Base-by-base conservation (phyloP, 75 land plant genomes). In the Picea sitchensis region DNA sequence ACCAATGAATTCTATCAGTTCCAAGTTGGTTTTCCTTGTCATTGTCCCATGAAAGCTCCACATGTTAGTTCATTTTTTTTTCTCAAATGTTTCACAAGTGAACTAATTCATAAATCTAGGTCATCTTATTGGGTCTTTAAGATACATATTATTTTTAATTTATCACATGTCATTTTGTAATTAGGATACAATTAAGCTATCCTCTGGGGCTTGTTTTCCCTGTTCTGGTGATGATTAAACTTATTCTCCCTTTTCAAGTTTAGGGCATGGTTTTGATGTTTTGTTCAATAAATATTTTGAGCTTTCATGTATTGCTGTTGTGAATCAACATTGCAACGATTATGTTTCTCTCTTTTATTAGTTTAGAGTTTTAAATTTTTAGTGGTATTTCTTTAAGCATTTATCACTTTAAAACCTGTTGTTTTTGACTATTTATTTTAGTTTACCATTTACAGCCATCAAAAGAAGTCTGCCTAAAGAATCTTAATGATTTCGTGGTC, bases 1-100 rank as follows among this genome's bases (percentile, higher is more conserved):
- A 88, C 90, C 20, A 85, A 85, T 75, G 99, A 96, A 79, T 84
- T 85, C 5, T 96, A 87, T 65, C 90, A 92, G 81, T 88, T 96
- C 64, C 99, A 96, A 64, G 99, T 96, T 12, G 99, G 94, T 83
- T 96, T 96, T 76, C 97, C 99, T 1, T 95, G 92, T 84, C 93
- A 96, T 85, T 96, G 94, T 80, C 99, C 97, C 8, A 96, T 96
- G 97, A 97, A 96, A 83, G 93, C 99, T 2, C 99, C 99, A 13
- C 99, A 96, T 92, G 99, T 92, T 31, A 30, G 31, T 57, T 74
- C 61, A 14, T 60, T 14, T 14, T 60, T 60, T 18, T 14, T 60
- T 60, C 2, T 60, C 20, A 14, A 60, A 60, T 60, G 38, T 36
- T 36, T 1, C 61, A 1, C 61, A 60, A 14, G 2, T 14, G 20